Base-by-base conservation (phyloP, 139 green algal genomes). In the Chlamydomonas sp. region DNA sequence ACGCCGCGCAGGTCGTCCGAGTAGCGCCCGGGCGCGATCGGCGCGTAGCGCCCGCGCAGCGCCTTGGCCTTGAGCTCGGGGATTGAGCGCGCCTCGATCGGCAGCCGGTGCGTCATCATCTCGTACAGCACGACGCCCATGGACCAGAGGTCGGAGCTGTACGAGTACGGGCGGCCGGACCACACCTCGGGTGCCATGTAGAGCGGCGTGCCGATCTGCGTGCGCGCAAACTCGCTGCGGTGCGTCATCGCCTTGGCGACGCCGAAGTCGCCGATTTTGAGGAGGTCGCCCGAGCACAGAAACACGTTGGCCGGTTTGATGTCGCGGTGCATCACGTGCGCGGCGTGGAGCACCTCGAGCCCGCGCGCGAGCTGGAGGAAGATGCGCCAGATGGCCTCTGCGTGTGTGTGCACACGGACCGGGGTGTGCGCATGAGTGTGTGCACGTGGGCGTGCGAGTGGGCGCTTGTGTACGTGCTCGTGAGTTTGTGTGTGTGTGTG, bases 161-260 rank as follows among this genome's bases (percentile, higher is more conserved):
- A 92, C 5, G 79, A 83, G 72, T 93, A 95, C 37, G 87, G 81
- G 65, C 80, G 58, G 39, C 79, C 85, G 35, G 69, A 79, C 87
- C 87, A 95, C 48, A 95, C 67, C 67, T 95, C 89, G 22, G 89
- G 89, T 0, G 87, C 81, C 87, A 95, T 95, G 82, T 93, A 93
- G 71, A 87, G 82, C 0, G 87, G 87, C 2, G 87, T 95, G 43
- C 89, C 85, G 29, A 89, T 89, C 75, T 89, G 85, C 5, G 86
- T 90, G 35, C 81, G 73, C 29, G 87, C 76, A 31, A 90, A 84
- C 39, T 83, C 77, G 30, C 68, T 69, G 68, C 76, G 74, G 26
- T 74, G 70, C 47, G 85, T 89, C 35, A 93, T 75, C 59, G 89
- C 60, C 74, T 91, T 89, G 2, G 84, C 81, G 37, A 95, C 87